Base-by-base conservation (phyloP, 2,329 filamentous ascomycete species). In the Ceratocystis variospora region DNA sequence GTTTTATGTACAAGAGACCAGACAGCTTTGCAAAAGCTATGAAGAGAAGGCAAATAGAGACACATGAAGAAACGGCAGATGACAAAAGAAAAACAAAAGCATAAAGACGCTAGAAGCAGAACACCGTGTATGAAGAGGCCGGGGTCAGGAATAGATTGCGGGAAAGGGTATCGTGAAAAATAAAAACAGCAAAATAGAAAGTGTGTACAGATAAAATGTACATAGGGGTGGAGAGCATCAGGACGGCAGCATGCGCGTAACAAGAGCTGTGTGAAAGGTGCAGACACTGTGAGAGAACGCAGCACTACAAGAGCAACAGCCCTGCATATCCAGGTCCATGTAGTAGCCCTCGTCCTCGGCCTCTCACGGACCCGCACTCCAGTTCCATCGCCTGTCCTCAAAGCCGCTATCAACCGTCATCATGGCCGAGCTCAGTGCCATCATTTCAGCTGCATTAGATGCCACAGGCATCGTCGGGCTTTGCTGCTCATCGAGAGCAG, bases 371-470 rank as follows among this genome's bases (percentile, higher is more conserved):
- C 25, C 53, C 53, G 72, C 65, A 0, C 80, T 80, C 68, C 79
- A 79, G 69, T 82, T 78, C 80, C 81, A 83, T 80, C 80, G 82
- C 71, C 83, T 80, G 68, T 79, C 78, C 73, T 83, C 81, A 69
- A 83, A 83, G 1, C 81, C 81, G 69, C 82, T 83, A 70, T 83
- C 81, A 2, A 83, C 78, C 1, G 81, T 83, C 74, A 83, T 78
- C 76, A 83, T 77, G 46, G 81, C 81, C 3, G 77, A 76, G 8
- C 79, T 80, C 3, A 83, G 73, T 0, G 78, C 69, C 63, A 68
- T 65, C 63, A 66, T 68, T 19, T 68, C 67, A 5, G 63, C 67
- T 12, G 63, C 61, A 22, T 31, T 63, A 10, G 28, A 53, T 15
- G 61, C 37, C 41, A 63, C 45, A 25, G 62, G 62, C 62, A 50